Conservation (phyloP, 306 rosid species). For the Trifolium fragiferum region DNA sequence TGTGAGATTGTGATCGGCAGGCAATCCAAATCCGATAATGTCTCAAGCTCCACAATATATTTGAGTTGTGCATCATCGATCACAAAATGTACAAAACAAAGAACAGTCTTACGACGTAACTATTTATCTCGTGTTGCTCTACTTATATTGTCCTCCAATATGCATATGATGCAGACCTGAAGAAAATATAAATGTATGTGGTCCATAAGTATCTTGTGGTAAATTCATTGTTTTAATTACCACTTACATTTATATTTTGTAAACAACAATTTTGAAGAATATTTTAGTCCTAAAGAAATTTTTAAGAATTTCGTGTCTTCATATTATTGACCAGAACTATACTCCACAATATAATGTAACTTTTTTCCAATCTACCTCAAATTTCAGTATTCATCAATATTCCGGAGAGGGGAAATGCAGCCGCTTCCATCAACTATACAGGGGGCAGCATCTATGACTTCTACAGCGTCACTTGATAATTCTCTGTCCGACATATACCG, state of each 20-base stretch:
- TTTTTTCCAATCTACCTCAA: conserved; percentile 22
- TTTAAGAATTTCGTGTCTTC: background rate
- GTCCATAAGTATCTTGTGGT: conserved; percentile 19
- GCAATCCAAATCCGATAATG: background rate
- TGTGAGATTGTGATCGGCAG: background rate
- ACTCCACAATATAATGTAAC: conserved; percentile 34
- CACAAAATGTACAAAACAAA: background rate
- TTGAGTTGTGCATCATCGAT: background rate
- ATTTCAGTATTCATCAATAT: conserved; percentile 77
- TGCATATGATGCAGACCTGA: no score
- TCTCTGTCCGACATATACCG: conserved; percentile 85
- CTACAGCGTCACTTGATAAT: conserved; percentile 78
- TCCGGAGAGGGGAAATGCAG: conserved; percentile 82
- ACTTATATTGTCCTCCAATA: background rate
- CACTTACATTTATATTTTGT: background rate
- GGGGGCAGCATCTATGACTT: conserved; percentile 73
- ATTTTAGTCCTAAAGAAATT: conserved; percentile 3
- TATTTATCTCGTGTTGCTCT: background rate
- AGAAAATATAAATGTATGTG: no score
- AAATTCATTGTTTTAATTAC: conserved; percentile 15
- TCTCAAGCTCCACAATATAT: background rate
- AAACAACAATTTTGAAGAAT: conserved; percentile 18
- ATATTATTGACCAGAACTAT: conserved; percentile 18
- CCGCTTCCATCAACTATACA: conserved; percentile 76
- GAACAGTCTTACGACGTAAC: background rate